Percentiles rank a stretch among this genome's conserved stretches.
Evolutionary conservation across 2,329 filamentous ascomycete species (phyloP).

Genomic region (Penicillium corylophilum): DNA sequence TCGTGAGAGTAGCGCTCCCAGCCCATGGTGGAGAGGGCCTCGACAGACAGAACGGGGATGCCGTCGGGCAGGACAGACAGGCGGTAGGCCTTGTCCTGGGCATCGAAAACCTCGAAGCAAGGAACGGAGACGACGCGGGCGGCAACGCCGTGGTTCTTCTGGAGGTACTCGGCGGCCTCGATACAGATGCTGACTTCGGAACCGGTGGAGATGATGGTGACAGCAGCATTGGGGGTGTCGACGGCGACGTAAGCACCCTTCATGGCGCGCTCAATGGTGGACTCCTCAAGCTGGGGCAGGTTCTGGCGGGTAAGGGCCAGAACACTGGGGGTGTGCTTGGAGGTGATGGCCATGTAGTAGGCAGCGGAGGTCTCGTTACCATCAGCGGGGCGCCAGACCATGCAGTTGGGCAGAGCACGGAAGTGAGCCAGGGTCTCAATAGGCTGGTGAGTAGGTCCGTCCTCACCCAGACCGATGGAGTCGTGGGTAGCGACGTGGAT

Average conservation of each 20-base stretch:
- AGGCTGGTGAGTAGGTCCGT: constrained; percentile 97
- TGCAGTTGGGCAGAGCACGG: constrained; percentile 97
- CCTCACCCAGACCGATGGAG: constrained; percentile 98
- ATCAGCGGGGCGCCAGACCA: constrained; percentile 98
- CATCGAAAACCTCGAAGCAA: constrained; percentile 95
- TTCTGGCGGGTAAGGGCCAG: constrained; percentile 96
- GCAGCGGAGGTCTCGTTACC: constrained; percentile 97
- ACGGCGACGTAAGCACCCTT: constrained; percentile 94
- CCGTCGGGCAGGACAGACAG: constrained; percentile 90
- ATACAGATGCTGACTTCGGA: constrained; percentile 94
- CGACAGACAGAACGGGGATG: constrained; percentile 87
- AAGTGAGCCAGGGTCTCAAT: constrained; percentile 98
- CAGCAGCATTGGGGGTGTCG: constrained; percentile 76
- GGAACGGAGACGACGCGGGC: constrained; percentile 93
- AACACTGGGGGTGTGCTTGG: constrained; percentile 87
- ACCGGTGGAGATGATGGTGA: constrained; percentile 92
- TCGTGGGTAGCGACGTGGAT: constrained; percentile 98
- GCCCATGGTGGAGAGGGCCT: constrained; percentile 95
- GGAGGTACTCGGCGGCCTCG: constrained; percentile 86
- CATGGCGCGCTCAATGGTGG: constrained; percentile 80
- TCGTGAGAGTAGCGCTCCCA: constrained; percentile 99
- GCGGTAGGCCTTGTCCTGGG: constrained; percentile 90
- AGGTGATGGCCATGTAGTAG: constrained; percentile 92
- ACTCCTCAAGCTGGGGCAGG: constrained; percentile 94
- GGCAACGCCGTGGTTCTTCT: constrained; percentile 82